Percentiles rank a stretch among this genome's conserved stretches.
Evolutionary conservation across 2,329 filamentous ascomycete species (phyloP).

Genomic region (Neonectria ditissima): DNA sequence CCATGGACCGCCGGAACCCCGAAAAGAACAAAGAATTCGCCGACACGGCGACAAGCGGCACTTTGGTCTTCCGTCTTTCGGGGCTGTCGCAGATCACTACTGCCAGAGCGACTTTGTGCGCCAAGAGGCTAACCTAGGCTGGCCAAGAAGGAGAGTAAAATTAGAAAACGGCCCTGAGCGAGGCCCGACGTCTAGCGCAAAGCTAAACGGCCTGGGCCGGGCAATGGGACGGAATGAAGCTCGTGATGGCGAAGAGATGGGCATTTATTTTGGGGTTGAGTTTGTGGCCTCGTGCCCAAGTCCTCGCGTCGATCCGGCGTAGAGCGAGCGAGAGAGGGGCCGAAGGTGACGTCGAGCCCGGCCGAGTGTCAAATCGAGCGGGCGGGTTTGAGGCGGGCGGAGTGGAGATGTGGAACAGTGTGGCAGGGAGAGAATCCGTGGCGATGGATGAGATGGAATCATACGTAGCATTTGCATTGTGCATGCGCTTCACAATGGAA

Average conservation of each 20-base stretch:
- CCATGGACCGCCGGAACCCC: neutral
- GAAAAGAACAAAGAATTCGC: neutral
- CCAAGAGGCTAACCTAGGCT: slow-evolving; percentile 4
- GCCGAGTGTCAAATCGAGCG: neutral
- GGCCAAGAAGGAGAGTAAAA: slow-evolving; percentile 22
- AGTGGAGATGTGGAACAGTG: slow-evolving; percentile 9
- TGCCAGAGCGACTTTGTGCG: neutral
- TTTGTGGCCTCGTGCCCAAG: slow-evolving; percentile 7
- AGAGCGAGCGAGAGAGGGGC: neutral
- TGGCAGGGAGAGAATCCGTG: slow-evolving; percentile 4
- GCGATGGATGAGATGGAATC: slow-evolving; percentile 9
- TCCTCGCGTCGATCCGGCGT: slow-evolving; percentile 20
- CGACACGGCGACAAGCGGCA: slow-evolving; percentile 1
- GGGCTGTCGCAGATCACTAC: slow-evolving; percentile 5
- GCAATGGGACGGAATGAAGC: slow-evolving; percentile 5
- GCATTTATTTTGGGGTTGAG: slow-evolving; percentile 17
- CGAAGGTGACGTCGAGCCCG: slow-evolving; percentile 13
- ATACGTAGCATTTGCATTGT: neutral
- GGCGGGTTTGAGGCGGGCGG: slow-evolving; percentile 6
- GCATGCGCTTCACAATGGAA: neutral
- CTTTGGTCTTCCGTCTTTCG: slow-evolving; percentile 5
- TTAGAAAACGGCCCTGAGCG: slow-evolving; percentile 18
- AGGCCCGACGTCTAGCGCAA: slow-evolving; percentile 13
- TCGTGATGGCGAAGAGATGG: slow-evolving; percentile 21
- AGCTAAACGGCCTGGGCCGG: slow-evolving; percentile 24